A percentile compares a stretch with the other conserved stretches of the same genome.
Conservation (phyloP, 805 yeast genomes). For the Lachancea meyersii region DNA sequence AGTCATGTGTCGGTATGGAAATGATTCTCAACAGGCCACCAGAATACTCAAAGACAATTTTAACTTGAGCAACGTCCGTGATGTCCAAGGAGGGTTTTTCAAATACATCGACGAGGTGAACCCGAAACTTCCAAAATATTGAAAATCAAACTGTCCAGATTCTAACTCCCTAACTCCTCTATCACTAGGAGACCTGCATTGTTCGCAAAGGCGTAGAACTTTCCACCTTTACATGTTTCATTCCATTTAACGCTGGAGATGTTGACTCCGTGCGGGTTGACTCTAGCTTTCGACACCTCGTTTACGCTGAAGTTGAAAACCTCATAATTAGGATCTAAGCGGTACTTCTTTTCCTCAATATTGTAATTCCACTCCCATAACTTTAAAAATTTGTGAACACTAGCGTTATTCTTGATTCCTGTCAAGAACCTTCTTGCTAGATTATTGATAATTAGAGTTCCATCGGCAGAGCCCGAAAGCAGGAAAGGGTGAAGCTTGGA, state of each 20-base stretch:
- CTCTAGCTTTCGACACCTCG: conserved; percentile 28
- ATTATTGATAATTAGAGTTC: conserved; percentile 39
- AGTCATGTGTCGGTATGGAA: conserved; percentile 82
- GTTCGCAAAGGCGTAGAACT: conserved; percentile 37
- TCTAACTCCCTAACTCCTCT: conserved; percentile 17
- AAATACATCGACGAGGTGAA: conserved; percentile 63
- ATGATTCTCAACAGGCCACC: conserved; percentile 81
- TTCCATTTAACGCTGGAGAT: conserved; percentile 55
- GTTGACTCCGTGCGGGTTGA: conserved; percentile 46
- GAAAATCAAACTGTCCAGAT: neutral
- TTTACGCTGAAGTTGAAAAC: conserved; percentile 25
- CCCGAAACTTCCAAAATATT: conserved; percentile 57
- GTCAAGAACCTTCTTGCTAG: conserved; percentile 34
- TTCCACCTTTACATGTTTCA: conserved; percentile 40
- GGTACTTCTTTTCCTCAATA: conserved; percentile 34
- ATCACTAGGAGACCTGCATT: conserved; percentile 30
- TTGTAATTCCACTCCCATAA: conserved; percentile 39
- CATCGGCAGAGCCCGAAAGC: conserved; percentile 46
- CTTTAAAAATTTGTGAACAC: conserved; percentile 29
- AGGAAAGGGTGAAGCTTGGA: conserved; percentile 43
- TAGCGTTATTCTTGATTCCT: conserved; percentile 29
- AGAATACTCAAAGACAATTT: conserved; percentile 45
- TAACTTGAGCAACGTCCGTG: conserved; percentile 47
- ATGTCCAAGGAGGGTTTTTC: conserved; percentile 72
- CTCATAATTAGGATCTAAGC: conserved; percentile 38